Base-by-base conservation (phyloP, 2,329 filamentous ascomycete species). In the Epichloe uncinata region DNA sequence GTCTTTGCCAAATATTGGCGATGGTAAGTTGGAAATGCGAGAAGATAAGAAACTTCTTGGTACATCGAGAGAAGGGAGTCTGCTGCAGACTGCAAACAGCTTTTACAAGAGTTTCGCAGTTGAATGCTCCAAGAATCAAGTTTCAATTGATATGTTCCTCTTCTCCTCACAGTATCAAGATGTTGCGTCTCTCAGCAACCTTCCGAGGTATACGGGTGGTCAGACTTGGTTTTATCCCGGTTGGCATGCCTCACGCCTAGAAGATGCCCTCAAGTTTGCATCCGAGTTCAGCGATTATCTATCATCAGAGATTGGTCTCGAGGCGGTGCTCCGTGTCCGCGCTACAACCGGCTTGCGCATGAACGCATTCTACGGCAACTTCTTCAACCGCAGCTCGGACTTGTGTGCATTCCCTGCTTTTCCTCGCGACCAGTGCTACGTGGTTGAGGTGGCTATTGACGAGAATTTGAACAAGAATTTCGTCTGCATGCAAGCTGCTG, bases 21-120 rank as follows among this genome's bases (percentile, higher is more conserved):
- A 85, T 55, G 93, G 91, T 51, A 90, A 90, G 70, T 79, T 95
- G 50, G 89, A 94, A 37, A 86, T 94, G 81, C 79, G 93, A 60
- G 91, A 97, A 68, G 90, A 98, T 68, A 96, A 96, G 75, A 96
- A 95, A 69, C 70, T 95, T 15, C 74, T 98, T 22, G 93, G 93
- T 36, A 98, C 93, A 1, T 89, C 84, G 57, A 96, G 96, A 67
- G 93, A 98, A 66, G 88, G 56, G 56, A 74, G 78, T 54, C 76
- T 98, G 34, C 73, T 98, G 48, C 91, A 97, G 66, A 96, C 93
- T 0, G 86, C 81, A 40, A 96, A 89, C 71, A 89, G 87, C 62
- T 98, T 97, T 69, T 98, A 97, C 77, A 98, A 98, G 75, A 95
- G 87, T 61, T 98, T 98, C 61, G 93, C 93, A 0, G 93, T 98